A percentile compares a stretch with the other conserved stretches of the same genome.
phyloP scores from a whole-genome alignment of 345 rosid species.

The Reutealis trisperma region DNA sequence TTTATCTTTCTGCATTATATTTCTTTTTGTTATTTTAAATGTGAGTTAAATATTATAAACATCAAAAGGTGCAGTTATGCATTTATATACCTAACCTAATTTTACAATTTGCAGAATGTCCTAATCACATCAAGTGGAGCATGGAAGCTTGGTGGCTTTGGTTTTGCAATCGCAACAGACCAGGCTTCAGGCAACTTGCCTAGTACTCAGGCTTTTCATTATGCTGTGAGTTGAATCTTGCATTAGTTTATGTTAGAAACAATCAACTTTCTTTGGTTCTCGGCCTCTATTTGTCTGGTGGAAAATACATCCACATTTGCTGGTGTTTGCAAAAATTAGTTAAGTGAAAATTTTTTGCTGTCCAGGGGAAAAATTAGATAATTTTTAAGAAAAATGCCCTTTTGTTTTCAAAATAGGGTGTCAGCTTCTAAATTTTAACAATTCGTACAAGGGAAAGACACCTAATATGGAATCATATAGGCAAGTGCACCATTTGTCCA shows the following conservation, averaged over 20 bases:
- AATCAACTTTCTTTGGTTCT: background rate
- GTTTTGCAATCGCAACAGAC: slow-evolving; percentile 73
- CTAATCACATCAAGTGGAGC: slow-evolving; percentile 89
- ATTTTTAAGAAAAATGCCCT: background rate
- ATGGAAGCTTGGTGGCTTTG: slow-evolving; percentile 98
- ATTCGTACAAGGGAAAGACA: background rate
- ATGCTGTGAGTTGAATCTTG: slow-evolving; percentile 61
- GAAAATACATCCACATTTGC: background rate
- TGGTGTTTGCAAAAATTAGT: background rate
- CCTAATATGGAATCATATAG: background rate
- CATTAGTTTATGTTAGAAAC: slow-evolving; percentile 3
- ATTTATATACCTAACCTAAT: slow-evolving; percentile 2
- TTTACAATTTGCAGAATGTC: slow-evolving; percentile 60
- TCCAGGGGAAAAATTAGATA: background rate
- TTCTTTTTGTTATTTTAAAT: background rate
- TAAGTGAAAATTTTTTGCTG: too few species aligned
- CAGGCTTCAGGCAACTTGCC: slow-evolving; percentile 58
- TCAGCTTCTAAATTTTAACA: background rate
- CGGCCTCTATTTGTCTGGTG: background rate
- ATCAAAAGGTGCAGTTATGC: background rate
- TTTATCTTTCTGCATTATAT: background rate
- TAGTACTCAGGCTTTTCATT: slow-evolving; percentile 71
- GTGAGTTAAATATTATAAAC: slow-evolving; percentile 3
- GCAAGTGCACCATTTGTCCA: background rate
- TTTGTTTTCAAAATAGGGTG: background rate